Conservation (phyloP, 495 filamentous ascomycete genomes). For the Aspergillus diversus region DNA sequence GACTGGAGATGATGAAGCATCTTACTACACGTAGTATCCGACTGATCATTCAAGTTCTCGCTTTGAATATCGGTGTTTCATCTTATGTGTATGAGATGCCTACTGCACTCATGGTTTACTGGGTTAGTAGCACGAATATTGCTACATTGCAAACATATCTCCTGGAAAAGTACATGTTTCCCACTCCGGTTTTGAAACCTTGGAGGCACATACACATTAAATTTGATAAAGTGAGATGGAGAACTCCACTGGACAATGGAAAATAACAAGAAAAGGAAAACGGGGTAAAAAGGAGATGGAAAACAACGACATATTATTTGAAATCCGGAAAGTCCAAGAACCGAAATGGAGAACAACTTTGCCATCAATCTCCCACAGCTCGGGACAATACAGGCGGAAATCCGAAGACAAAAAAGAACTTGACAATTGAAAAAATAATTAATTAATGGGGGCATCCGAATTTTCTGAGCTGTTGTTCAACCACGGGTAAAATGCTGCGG, state of each 20-base stretch:
- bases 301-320: background rate
- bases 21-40: constrained; percentile 27
- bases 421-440: background rate
- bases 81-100: constrained; percentile 52
- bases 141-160: constrained; percentile 44
- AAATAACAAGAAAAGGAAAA: background rate
- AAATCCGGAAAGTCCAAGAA: background rate
- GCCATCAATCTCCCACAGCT: background rate
- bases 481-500: background rate
- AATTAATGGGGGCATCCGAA: background rate
- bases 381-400: background rate
- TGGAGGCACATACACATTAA: constrained; percentile 28
- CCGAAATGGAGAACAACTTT: background rate
- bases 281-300: background rate
- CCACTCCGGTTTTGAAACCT: constrained; percentile 24
- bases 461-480: background rate
- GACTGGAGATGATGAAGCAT: constrained; percentile 28
- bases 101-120: constrained; percentile 70
- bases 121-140: constrained; percentile 59
- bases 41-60: constrained; percentile 34
- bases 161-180: constrained; percentile 43
- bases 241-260: background rate
- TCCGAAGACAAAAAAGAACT: background rate
- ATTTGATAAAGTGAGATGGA: constrained; percentile 16
- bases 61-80: constrained; percentile 36